Evolutionary conservation across 1,284 basidiomycete genomes (phyloP).

Genomic region (Trichosporon sp.): DNA sequence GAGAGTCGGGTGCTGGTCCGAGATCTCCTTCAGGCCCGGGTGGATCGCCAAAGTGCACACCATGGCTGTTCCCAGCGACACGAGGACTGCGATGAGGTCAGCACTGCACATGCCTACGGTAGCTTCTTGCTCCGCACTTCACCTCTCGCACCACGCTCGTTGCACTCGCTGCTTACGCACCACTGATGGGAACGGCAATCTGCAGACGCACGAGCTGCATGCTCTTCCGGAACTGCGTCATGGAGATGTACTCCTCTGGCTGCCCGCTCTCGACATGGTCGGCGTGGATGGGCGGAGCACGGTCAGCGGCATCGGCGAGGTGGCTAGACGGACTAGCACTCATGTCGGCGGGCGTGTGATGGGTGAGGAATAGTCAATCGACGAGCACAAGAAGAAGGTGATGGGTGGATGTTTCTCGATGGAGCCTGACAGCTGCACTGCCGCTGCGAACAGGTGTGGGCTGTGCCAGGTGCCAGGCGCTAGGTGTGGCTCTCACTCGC

Average conservation of each 20-base stretch:
- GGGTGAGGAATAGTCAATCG: neutral
- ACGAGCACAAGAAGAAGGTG: neutral
- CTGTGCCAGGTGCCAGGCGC: neutral
- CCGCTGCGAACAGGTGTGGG: no score
- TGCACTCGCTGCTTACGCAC: no score
- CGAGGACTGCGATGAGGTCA: slow-evolving; percentile 25
- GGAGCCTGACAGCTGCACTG: neutral
- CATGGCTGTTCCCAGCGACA: slow-evolving; percentile 38
- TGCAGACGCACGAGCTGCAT: slow-evolving; percentile 57
- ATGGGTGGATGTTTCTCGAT: neutral
- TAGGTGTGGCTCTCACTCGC: no score
- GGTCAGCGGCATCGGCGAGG: neutral
- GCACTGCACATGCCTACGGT: neutral
- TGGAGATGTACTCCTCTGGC: slow-evolving; percentile 41
- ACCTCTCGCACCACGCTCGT: slow-evolving; percentile 56
- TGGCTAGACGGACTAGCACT: neutral
- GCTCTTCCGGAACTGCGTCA: slow-evolving; percentile 38
- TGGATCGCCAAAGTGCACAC: slow-evolving; percentile 45
- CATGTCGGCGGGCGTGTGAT: neutral
- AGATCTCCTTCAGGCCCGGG: slow-evolving; percentile 51
- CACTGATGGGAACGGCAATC: slow-evolving; percentile 65
- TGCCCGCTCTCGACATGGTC: neutral
- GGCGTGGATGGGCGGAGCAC: neutral
- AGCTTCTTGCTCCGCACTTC: neutral
- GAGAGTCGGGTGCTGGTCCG: slow-evolving; percentile 59